A percentile compares a stretch with the other conserved stretches of the same genome.
These are phyloP conservation scores for Solanum sitiens DNA, from an alignment of 257 asterid species.

Conservation along the genomic window DNA sequence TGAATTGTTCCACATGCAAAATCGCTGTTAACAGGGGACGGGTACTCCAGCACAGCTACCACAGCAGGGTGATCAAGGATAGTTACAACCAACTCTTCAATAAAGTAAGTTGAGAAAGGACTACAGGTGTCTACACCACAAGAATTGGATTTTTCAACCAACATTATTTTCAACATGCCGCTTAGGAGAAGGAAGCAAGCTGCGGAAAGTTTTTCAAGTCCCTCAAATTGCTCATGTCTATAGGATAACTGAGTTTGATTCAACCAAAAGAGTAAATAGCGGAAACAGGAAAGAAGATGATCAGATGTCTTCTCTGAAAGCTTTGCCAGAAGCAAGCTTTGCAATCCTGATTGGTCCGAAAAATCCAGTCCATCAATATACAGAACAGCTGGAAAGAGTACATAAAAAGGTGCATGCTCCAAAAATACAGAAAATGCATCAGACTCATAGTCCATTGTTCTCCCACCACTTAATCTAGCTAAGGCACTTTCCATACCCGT, in stretches of 20 bases:
- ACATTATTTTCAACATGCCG: conserved; percentile 43
- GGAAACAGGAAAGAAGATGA: conserved; percentile 49
- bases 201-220: conserved; percentile 48
- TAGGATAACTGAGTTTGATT: conserved; percentile 35
- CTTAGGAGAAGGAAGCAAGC: conserved; percentile 39
- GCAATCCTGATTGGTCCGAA: conserved; percentile 29
- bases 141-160: conserved; percentile 24
- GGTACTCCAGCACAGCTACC: conserved; percentile 33
- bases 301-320: conserved; percentile 48
- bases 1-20: conserved; percentile 37
- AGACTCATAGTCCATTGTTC: conserved; percentile 30
- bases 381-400: conserved; percentile 50
- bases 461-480: conserved; percentile 21
- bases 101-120: conserved; percentile 21
- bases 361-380: conserved; percentile 27
- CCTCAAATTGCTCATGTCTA: conserved; percentile 20
- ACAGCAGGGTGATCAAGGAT: conserved; percentile 61
- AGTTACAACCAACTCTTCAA: conserved; percentile 48
- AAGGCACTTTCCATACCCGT: conserved; percentile 37
- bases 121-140: conserved; percentile 10
- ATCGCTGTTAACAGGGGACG: conserved; percentile 30
- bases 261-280: conserved; percentile 62
- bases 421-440: conserved; percentile 50
- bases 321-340: conserved; percentile 54
- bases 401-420: conserved; percentile 48